Evolutionary conservation across 2,329 filamentous ascomycete genomes (phyloP), one percentile per base, ranked within the genome.

Genomic region (Metarhizium sp.): DNA sequence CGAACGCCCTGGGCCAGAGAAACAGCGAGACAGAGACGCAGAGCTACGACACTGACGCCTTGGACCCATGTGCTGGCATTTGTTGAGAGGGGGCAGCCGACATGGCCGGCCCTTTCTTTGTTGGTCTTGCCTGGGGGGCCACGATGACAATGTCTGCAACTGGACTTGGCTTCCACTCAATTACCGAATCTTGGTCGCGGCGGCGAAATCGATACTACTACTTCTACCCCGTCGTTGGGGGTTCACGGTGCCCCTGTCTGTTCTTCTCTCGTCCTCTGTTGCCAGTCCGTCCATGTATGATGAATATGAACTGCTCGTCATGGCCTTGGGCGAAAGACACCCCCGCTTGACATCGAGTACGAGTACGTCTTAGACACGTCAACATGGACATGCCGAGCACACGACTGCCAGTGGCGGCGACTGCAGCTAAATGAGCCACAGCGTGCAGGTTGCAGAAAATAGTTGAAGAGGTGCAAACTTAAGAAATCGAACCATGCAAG

Each of bases 361-460:
- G 45, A 52, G 51, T 49, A 50, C 38, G 38, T n/a, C 50, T 49
- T 46, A 45, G 54, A 56, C 54, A 56, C 54, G 54, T 56, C 54
- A 56, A 50, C 54, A 30, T 25, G 45, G 42, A 34, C 43, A 55
- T 36, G 54, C 42, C 16, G 16, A 40, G 34, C 29, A 43, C 42
- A 55, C 6, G 40, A 45, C 34, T 18, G 43, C 43, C 49, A 42
- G n/a, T 30, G 49, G 49, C 40, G 53, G 43, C 54, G 46, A 46
- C 29, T 55, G 50, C 54, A 53, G 18, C 42, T 25, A 46, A 32
- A 42, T 49, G 49, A 49, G 42, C 16, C 40, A 48, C 34, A 30
- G 36, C 43, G 45, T 55, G 54, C 54, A 49, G 42, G 45, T 43
- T 52, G 50, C 50, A 49, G 54, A 51, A 51, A 48, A 50, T 45